Evolutionary conservation across 148 eudicot species (phyloP).

Genomic region (Arctostaphylos glauca): DNA sequence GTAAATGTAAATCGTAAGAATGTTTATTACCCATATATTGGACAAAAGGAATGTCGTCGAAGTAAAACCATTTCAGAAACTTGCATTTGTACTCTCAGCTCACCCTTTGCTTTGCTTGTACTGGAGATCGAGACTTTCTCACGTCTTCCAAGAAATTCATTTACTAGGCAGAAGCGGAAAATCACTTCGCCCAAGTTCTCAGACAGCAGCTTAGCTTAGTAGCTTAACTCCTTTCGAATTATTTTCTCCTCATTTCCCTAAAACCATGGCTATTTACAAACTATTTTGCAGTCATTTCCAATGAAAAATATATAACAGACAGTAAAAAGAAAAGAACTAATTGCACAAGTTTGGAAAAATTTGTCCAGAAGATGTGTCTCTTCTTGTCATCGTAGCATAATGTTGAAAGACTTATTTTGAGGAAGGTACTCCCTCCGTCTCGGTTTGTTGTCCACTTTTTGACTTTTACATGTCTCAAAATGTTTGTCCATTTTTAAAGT

Average conservation of each 20-base stretch:
- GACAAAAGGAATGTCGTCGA: conserved; percentile 53
- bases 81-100: conserved; percentile 9
- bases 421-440: no score
- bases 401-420: neutral
- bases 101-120: neutral
- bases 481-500: no score
- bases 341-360: no score
- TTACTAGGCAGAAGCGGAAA: no score
- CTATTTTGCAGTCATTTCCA: neutral
- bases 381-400: neutral
- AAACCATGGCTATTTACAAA: neutral
- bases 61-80: conserved; percentile 15
- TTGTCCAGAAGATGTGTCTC: neutral
- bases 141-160: no score
- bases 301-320: neutral
- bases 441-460: no score
- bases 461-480: no score
- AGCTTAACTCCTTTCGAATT: neutral
- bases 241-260: neutral
- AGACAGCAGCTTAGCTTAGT: neutral
- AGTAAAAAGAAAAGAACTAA: no score
- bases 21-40: conserved; percentile 43
- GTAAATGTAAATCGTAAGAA: conserved; percentile 34
- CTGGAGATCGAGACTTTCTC: neutral
- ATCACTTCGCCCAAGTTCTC: no score